Evolutionary conservation across 768 basidiomycete species (phyloP), one percentile per base, ranked within the genome.

Genomic region (Russula sp.): DNA sequence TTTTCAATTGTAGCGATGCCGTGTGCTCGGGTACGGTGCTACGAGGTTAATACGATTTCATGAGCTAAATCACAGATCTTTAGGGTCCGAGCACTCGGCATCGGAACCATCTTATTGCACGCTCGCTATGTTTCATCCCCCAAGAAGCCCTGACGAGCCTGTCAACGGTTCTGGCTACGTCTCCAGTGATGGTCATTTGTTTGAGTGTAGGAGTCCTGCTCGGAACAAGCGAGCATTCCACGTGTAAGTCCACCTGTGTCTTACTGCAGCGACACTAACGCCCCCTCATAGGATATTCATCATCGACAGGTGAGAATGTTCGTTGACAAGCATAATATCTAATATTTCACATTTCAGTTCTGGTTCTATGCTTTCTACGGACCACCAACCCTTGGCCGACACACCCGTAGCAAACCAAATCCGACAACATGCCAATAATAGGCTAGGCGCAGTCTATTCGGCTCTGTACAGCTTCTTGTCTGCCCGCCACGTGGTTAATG

Each of bases 191-290:
- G 27, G 27, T 27, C 85, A 86, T 68, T 67, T 75, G 18, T 86
- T 84, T 59, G 31, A 69, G 1, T 86, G 84, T 71, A 75, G 75
- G 57, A 83, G 84, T 66, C 85, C 85, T 1, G 75, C 73, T 0
- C 73, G 78, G 9, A 40, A 80, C 70, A 79, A 78, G 22, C 82
- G 79, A 67, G 77, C 84, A 0, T 85, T 80, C 73, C 84, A 86
- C 84, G 69, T 59, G 83, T 77, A 2, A 39, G 4, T 10, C 9
- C 4, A 40, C 14, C 2, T 14, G 27, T 8, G 16, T 7, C 7
- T 14, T 8, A 5, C 59, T n/a, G n/a, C 6, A 16, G n/a, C 35
- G 31, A 11, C n/a, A 32, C 49, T 51, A 11, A 59, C 47, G 31
- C 6, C 10, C 51, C 10, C 3, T 40, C 27, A 14, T 3, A 40